Evolutionary conservation across 441 rosid species (phyloP), one percentile per base, ranked within the genome.

Genomic region (Bocquillonia castaneifolia): DNA sequence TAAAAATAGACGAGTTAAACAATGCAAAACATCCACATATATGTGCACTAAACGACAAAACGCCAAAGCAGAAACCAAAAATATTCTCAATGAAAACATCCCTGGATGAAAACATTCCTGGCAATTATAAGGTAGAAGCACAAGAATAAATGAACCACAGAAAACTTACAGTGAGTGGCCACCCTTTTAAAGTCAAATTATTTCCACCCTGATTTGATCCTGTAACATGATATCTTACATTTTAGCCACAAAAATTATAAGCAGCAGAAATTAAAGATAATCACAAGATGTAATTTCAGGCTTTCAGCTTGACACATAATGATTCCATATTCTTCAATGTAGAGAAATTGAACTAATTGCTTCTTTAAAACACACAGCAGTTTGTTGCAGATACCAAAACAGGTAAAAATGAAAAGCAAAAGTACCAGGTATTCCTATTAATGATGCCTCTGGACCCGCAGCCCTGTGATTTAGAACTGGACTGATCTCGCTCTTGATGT

Each of bases 181-280:
- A 94, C 62, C 99, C 97, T 83, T 90, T 92, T 70, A 92, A 76
- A 59, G 99, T 85, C 73, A 92, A 79, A 83, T 82, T 86, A 80
- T 78, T 90, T 66, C 89, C 85, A 59, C 86, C 92, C 75, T 90
- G 97, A 82, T 84, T 90, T 73, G 96, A 90, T 69, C 98, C 98
- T 94, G 84, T 64, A 74, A 80, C 78, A 64, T 71, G 52, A 61
- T 52, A 51, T 40, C 45, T 58, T 53, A 32, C 34, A 44, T 12
- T 26, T 72, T 53, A 70, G 59, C 73, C 26, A 61, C 44, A 17
- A 3, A 47, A 37, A 77, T 15, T 72, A 64, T 40, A 63, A 22
- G 15, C 36, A 68, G 22, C 6, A 9, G 8, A 66, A 64, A 71
- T n/a, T 40, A 54, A n/a, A 10, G 57, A 63, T 64, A 25, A 67